These are phyloP conservation scores for Ceratocystis harringtonii DNA, from an alignment of 2,329 filamentous ascomycete genomes.

Conservation along the genomic window DNA sequence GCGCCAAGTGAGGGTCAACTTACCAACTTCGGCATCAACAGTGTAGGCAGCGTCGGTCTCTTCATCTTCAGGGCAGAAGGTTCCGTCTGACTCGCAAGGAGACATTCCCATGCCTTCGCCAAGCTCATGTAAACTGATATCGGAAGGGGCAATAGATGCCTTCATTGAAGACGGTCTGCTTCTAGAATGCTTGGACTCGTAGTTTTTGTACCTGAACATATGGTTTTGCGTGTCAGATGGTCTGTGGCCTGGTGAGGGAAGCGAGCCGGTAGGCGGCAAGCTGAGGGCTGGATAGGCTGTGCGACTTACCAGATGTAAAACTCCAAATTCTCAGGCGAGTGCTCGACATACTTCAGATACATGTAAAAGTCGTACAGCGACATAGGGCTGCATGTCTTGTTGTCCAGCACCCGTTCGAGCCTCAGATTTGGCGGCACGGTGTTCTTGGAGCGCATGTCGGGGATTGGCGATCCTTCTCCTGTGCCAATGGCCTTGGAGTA, in stretches of 20 bases:
- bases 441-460: slow-evolving; percentile 25
- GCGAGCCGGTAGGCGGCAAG: neutral
- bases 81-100: slow-evolving; percentile 7
- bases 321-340: slow-evolving; percentile 34
- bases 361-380: slow-evolving; percentile 37
- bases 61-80: slow-evolving; percentile 20
- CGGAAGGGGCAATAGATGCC: slow-evolving; percentile 15
- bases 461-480: slow-evolving; percentile 26
- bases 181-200: slow-evolving; percentile 23
- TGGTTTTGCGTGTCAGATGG: neutral
- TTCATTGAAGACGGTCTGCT: slow-evolving; percentile 16
- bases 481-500: slow-evolving; percentile 27
- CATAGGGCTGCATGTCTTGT: slow-evolving; percentile 37
- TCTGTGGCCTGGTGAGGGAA: neutral
- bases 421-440: slow-evolving; percentile 28
- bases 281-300: neutral
- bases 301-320: slow-evolving; percentile 33
- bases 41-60: slow-evolving; percentile 23
- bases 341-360: slow-evolving; percentile 36
- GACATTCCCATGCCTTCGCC: slow-evolving; percentile 2
- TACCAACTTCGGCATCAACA: slow-evolving; percentile 25
- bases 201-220: slow-evolving; percentile 30
- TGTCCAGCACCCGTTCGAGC: slow-evolving; percentile 33
- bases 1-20: slow-evolving; percentile 8
- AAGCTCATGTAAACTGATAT: slow-evolving; percentile 12